Percentiles rank a stretch among this genome's conserved stretches.
These are phyloP conservation scores for Peterozyma xylosa DNA, from an alignment of 805 yeast genomes.

Conservation along the genomic window DNA sequence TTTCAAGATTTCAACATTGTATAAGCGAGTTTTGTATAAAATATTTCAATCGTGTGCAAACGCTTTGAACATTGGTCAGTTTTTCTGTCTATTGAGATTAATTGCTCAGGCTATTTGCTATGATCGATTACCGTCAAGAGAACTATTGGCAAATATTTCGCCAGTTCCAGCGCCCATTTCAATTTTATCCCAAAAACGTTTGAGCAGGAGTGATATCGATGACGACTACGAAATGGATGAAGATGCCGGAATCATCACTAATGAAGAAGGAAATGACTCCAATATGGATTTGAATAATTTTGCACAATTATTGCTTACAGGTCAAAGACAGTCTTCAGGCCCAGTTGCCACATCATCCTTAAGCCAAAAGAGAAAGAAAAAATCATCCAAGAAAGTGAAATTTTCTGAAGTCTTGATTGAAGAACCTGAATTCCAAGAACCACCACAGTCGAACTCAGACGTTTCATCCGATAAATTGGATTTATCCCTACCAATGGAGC, in stretches of 20 bases:
- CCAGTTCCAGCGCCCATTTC: slow-evolving; percentile 77
- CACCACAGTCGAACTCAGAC: slow-evolving; percentile 13
- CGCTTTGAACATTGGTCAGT: slow-evolving; percentile 79
- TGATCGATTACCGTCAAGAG: slow-evolving; percentile 46
- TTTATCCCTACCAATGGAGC: slow-evolving; percentile 70
- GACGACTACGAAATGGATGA: slow-evolving; percentile 28
- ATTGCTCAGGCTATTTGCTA: slow-evolving; percentile 57
- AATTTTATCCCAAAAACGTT: slow-evolving; percentile 57
- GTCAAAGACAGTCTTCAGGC: slow-evolving; percentile 45
- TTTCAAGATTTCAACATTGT: slow-evolving; percentile 51
- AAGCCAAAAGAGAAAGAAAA: slow-evolving; percentile 26
- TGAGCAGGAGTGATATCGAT: slow-evolving; percentile 37
- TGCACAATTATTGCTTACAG: slow-evolving; percentile 77
- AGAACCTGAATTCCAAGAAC: slow-evolving; percentile 14
- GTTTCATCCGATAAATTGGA: slow-evolving; percentile 30
- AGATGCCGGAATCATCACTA: slow-evolving; percentile 21
- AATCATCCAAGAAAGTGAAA: slow-evolving; percentile 53
- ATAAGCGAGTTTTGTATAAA: slow-evolving; percentile 41
- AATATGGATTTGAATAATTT: slow-evolving; percentile 74
- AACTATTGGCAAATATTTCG: slow-evolving; percentile 45
- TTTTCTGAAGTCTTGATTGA: slow-evolving; percentile 59
- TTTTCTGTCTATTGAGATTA: slow-evolving; percentile 79
- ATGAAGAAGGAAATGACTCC: slow-evolving; percentile 12
- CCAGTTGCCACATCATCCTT: slow-evolving; percentile 16
- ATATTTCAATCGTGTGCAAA: slow-evolving; percentile 45